Base-by-base conservation (phyloP, 2,329 filamentous ascomycete genomes). In the Trichocomaceae sp. region DNA sequence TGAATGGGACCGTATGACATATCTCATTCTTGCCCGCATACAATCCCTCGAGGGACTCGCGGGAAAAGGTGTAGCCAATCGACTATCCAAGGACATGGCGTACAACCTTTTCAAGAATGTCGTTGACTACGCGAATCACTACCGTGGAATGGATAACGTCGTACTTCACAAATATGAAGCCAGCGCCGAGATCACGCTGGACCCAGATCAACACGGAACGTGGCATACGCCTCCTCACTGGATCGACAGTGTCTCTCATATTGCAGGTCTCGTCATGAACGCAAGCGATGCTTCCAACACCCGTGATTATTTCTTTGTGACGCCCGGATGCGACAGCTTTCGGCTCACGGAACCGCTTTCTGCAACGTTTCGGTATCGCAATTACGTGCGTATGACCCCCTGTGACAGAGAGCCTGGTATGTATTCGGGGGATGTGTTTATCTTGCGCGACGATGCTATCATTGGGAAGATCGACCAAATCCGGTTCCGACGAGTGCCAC, bases 201-300 rank as follows among this genome's bases (percentile, higher is more conserved):
- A 39, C 6, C 35, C 15, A n/a, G 33, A 52, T 2, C 20, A 13
- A 5, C 26, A 17, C 20, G 54, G 50, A 3, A 26, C 10, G 7
- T 56, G 50, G 45, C 31, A 26, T 5, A n/a, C 33, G 17, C 3
- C 46, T 22, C 70, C 72, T 15, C 70, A 64, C 50, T 64, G 63
- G 50, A 64, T 72, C n/a, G 71, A 73, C 49, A 66, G 60, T 29
- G 60, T 68, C 1, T 64, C 62, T 23, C 70, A 73, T 39, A 23
- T 72, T 15, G 63, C 64, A 8, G 71, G 71, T 0, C 73, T 73
- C 54, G 62, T 72, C 13, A 63, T 70, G 56, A 74, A 73, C 57
- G 69, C 63, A 3, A 62, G 60, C 37, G 67, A 72, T 23, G 58
- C 57, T 19, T 59, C 66, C 33, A 61, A 63, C 20, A 55, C 63